phyloP scores from a whole-genome alignment of 106 monocot genomes.

The Platanthera guangdongensis region DNA sequence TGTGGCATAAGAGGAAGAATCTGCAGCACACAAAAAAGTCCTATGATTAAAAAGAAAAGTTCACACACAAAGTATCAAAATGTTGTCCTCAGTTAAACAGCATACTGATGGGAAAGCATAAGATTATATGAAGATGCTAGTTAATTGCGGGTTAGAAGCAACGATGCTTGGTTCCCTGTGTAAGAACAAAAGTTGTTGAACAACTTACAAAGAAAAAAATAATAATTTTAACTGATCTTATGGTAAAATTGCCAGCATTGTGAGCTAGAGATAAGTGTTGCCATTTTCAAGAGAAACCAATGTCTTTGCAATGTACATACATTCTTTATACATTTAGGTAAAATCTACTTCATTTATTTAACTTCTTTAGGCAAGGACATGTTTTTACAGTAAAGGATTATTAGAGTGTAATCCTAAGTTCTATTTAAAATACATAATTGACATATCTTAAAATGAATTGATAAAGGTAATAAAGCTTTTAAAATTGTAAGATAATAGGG shows the following conservation, averaged over 20 bases:
- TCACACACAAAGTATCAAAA: background rate
- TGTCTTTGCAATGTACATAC: background rate
- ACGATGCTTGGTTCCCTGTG: background rate
- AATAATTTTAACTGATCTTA: background rate
- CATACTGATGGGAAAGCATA: background rate
- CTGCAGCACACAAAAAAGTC: constrained; percentile 25
- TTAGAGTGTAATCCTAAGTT: background rate
- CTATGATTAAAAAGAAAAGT: background rate
- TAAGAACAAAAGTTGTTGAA: background rate
- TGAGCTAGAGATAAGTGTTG: background rate
- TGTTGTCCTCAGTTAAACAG: background rate
- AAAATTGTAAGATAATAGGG: background rate
- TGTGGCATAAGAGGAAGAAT: constrained; percentile 60
- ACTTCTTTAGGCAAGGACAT: background rate
- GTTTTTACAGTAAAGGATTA: background rate
- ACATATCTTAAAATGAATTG: background rate
- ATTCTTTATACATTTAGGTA: background rate
- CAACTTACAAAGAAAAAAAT: background rate
- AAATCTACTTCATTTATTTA: background rate
- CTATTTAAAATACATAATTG: background rate
- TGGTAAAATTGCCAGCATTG: background rate
- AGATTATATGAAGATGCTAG: background rate
- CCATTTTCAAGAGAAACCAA: background rate
- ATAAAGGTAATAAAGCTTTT: background rate
- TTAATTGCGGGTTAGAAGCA: background rate